Evolutionary conservation across 345 rosid genomes (phyloP), one percentile per base, ranked within the genome.

Genomic region (Dipteronia sinensis): DNA sequence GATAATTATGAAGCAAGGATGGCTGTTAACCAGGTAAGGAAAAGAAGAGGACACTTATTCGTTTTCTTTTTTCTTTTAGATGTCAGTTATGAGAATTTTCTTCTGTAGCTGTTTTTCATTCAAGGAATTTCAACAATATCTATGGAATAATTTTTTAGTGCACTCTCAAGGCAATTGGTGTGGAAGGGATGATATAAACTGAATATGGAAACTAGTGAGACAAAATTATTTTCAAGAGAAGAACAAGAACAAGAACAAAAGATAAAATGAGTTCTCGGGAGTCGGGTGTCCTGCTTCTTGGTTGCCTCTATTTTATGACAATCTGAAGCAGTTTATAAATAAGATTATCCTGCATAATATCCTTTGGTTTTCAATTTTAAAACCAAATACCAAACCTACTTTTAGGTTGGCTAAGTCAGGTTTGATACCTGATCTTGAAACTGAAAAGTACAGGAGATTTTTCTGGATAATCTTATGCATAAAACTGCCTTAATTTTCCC

Each of bases 1-100:
- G 99, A 96, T 84, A 96, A 96, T 69, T 93, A 88, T 83, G 98
- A 93, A 90, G 98, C 98, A 15, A 89, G 98, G 81, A 93, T 93
- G 98, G 97, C 92, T 82, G 97, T 96, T 75, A 96, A 96, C 83
- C 99, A 93, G 99, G 99, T 95, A 86, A 81, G 73, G 20, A 47
- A 58, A 74, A 38, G 46, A 62, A 31, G 20, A 20, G 29, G 6
- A 42, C 7, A 65, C 56, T 65, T 69, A 53, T 75, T 27, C 19
- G 29, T 22, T 38, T 68, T 40, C 23, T 27, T 66, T 56, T 64
- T 7, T 31, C 61, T 25, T 53, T 38, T 55, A 66, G 77, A 40
- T 46, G 34, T 29, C 40, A 29, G 63, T 65, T 22, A 5, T 31
- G 10, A 40, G 51, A n/a, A 51, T 58, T 47, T 46, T 69, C 61